These are phyloP conservation scores for Drosera spatulata DNA, from an alignment of 179 eudicot species.

Conservation along the genomic window DNA sequence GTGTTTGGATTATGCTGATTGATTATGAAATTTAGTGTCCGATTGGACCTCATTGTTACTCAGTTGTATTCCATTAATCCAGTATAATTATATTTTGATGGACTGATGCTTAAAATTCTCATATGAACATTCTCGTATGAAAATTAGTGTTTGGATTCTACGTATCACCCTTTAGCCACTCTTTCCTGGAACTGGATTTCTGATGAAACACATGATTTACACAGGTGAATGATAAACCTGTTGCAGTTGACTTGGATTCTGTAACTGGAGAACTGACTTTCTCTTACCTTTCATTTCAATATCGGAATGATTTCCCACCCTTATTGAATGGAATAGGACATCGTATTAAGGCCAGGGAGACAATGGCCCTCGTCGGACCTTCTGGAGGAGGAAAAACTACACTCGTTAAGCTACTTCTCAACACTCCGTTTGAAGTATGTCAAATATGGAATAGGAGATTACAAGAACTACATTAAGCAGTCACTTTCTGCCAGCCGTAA, in stretches of 20 bases:
- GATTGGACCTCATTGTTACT: too few relatives aligned
- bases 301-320: constrained; percentile 49
- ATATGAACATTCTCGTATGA: too few relatives aligned
- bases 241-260: constrained; percentile 49
- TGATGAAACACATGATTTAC: background rate
- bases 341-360: constrained; percentile 77
- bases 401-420: constrained; percentile 79
- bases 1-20: too few relatives aligned
- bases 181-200: background rate
- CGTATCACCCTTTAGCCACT: too few relatives aligned
- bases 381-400: constrained; percentile 99
- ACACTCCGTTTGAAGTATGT: constrained; percentile 70
- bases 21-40: too few relatives aligned
- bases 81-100: too few relatives aligned
- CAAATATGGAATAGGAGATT: too few relatives aligned
- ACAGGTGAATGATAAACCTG: constrained; percentile 58
- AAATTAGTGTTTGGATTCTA: too few relatives aligned
- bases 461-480: too few relatives aligned
- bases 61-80: too few relatives aligned
- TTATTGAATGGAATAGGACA: constrained; percentile 60
- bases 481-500: constrained; percentile 49
- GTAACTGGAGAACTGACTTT: constrained; percentile 65
- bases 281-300: constrained; percentile 51
- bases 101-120: too few relatives aligned
- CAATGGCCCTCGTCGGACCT: constrained; percentile 89